Conservation (phyloP, 1,284 basidiomycete genomes). For the Boletellus sp. region DNA sequence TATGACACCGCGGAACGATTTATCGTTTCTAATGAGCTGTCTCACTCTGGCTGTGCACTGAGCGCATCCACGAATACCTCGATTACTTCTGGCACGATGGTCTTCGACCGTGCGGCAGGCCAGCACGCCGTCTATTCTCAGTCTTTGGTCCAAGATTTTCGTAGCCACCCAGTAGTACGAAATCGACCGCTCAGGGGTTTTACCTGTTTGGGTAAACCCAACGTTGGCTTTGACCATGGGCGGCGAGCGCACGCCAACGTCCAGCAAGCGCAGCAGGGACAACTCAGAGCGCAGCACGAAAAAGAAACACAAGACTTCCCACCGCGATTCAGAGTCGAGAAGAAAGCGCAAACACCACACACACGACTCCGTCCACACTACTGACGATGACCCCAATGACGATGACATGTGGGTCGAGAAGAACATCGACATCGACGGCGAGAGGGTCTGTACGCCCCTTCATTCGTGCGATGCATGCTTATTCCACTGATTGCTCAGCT, state of each 20-base stretch:
- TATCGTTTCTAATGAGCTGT: not conserved
- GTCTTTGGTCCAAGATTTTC: too few relatives aligned
- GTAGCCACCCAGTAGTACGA: not conserved
- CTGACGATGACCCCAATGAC: conserved; percentile 60
- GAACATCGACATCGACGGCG: conserved; percentile 75
- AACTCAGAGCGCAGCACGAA: conserved; percentile 36
- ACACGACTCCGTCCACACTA: conserved; percentile 37
- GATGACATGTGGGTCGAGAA: conserved; percentile 85
- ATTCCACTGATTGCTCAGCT: conserved; percentile 38
- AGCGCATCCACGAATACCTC: conserved; percentile 44
- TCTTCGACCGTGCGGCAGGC: too few relatives aligned
- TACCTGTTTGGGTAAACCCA: conserved; percentile 9
- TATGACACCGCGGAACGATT: not conserved
- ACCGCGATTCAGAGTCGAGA: conserved; percentile 24
- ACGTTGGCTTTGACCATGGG: conserved; percentile 18
- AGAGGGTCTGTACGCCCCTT: conserved; percentile 49
- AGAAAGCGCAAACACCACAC: conserved; percentile 35
- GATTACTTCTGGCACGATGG: too few relatives aligned
- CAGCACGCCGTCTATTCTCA: too few relatives aligned
- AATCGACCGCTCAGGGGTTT: too few relatives aligned
- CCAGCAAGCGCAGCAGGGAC: conserved; percentile 36
- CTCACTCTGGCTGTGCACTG: conserved; percentile 13
- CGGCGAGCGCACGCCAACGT: conserved; percentile 30
- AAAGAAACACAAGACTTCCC: conserved; percentile 45
- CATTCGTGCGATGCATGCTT: conserved; percentile 1